These are phyloP conservation scores for Pseudogymnoascus sp. DNA, from an alignment of 2,329 filamentous ascomycete genomes.

Conservation along the genomic window DNA sequence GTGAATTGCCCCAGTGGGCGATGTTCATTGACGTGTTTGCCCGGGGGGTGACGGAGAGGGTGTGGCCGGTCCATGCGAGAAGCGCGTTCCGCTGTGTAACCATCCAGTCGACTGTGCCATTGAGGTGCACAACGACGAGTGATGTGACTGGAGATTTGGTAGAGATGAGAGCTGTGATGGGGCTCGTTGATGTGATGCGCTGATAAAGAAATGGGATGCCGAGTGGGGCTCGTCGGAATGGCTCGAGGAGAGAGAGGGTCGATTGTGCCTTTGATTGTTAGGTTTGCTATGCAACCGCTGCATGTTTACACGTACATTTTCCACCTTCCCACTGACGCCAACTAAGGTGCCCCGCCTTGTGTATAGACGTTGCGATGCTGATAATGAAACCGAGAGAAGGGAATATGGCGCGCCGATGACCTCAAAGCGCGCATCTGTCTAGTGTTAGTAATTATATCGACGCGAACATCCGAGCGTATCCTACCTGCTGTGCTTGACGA, in stretches of 20 bases:
- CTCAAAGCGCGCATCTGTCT: constrained; percentile 83
- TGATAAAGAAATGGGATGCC: constrained; percentile 96
- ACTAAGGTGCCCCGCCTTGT: constrained; percentile 88
- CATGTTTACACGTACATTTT: constrained; percentile 57
- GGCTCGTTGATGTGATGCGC: constrained; percentile 76
- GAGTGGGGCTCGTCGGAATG: constrained; percentile 68
- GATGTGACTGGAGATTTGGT: constrained; percentile 82
- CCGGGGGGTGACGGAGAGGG: constrained; percentile 66
- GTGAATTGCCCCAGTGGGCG: constrained; percentile 86
- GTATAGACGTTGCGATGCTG: constrained; percentile 88
- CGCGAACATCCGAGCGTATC: not conserved
- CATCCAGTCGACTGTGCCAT: constrained; percentile 95
- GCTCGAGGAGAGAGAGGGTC: constrained; percentile 78
- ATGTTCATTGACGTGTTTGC: constrained; percentile 69
- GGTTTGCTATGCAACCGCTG: not conserved
- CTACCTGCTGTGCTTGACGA: constrained; percentile 27
- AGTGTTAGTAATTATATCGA: constrained; percentile 1
- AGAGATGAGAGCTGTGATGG: constrained; percentile 80
- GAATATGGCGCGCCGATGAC: constrained; percentile 89
- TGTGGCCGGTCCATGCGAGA: constrained; percentile 94
- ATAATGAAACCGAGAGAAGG: constrained; percentile 84
- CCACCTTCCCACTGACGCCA: constrained; percentile 78
- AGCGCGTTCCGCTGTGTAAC: constrained; percentile 79
- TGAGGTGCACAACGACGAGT: constrained; percentile 79
- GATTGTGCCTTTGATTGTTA: constrained; percentile 62